Base-by-base conservation (phyloP, 2,329 filamentous ascomycete species). In the Neonectria coccinea region DNA sequence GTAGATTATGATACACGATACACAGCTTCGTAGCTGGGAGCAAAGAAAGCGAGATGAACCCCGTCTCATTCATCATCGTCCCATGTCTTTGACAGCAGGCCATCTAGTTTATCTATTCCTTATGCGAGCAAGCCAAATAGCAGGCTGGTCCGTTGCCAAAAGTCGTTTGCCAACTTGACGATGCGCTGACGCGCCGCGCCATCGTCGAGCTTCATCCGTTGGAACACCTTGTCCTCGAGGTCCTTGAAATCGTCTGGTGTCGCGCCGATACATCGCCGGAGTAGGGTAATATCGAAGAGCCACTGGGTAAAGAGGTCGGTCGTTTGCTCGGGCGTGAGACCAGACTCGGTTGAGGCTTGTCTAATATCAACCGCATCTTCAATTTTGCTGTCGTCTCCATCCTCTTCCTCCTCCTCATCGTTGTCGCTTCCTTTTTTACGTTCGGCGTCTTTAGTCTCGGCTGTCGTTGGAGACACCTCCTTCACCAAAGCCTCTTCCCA, bases 61-160 rank as follows among this genome's bases (percentile, higher is more conserved):
- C 53, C 39, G 56, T 47, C 20, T 10, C 47, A 42, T 57, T 33
- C 48, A 63, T 63, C 27, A 58, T 53, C 33, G 41, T 39, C 27
- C 10, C 31, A 31, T 25, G n/a, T 39, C 31, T 42, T 36, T 31
- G 12, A 31, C 42, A 36, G 14, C 29, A 54, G 20, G 27, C 25
- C 22, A 48, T 48, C 41, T 66, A 53, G 27, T 48, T 51, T 77
- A 68, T 54, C 29, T 25, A 48, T 48, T 16, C 29, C 39, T 66
- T 66, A 85, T 69, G 84, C 84, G 68, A 97, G 79, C 61, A 97
- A 80, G 2, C 92, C 93, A 79, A 97, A 97, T 27, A 97, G 78
- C 67, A 97, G 79, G 76, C 87, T 90, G 11, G 92, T 96, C 73
- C 91, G 88, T 81, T 91, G 92, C 89, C 92, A 96, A 77, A 96